Base-by-base conservation (phyloP, 805 yeast species). In the Yamadazyma scolyti region DNA sequence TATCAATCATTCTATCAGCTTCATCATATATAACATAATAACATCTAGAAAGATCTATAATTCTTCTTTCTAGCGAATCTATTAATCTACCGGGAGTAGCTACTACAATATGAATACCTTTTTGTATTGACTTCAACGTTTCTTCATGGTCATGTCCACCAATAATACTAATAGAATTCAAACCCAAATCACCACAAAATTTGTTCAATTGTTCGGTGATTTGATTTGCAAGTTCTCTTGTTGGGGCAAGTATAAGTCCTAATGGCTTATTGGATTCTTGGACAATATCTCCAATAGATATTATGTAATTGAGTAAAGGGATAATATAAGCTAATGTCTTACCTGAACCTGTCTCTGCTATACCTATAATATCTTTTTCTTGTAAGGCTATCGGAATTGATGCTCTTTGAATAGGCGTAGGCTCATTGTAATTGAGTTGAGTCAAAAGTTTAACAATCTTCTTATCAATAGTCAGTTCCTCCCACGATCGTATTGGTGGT, bases 301-400 rank as follows among this genome's bases (percentile, higher is more conserved):
- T 40, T 10, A 82, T 61, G 41, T 75, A 77, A 2, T 76, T 52
- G 7, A 84, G 49, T 30, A 86, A 56, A 0, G 98, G 97, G 2
- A 90, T 55, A 8, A 84, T 52, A 55, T 80, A 90, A 2, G 94
- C 82, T 9, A 89, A 63, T 0, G 98, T 90, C 52, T 93, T 90
- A 46, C 98, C 98, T 1, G 95, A 84, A 9, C 98, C 98, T 0
- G 98, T 90, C 44, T 88, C 88, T 0, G 97, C 97, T n/a, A 89
- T 73, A 9, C 96, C 97, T 13, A 89, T 68, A 2, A 85, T 65
- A 52, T 90, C 96, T 15, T 75, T 57, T 3, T 70, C 61, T 0
- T 61, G 52, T 14, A 79, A 46, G 0, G 82, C 79, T 16, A 80
- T 60, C 0, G 97, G 96, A 4, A 90, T 76, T 0, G 96, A 72